Percentiles rank a stretch among this genome's conserved stretches.
phyloP scores from a whole-genome alignment of 2,329 filamentous ascomycete species.

The Ciborinia camelliae region DNA sequence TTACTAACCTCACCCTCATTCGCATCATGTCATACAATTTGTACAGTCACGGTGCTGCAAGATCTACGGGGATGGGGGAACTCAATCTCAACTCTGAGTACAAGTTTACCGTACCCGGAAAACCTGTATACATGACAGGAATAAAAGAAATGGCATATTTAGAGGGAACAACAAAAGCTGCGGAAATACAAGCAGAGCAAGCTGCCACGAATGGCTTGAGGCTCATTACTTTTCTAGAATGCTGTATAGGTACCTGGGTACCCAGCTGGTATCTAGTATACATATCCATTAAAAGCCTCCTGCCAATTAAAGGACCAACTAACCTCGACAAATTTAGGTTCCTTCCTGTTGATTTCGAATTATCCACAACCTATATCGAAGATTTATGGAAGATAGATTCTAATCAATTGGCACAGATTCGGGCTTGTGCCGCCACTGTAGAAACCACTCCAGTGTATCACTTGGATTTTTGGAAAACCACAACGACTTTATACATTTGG shows the following conservation, averaged over 20 bases:
- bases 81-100: not conserved
- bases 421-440: slow-evolving; percentile 44
- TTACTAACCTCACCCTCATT: not conserved
- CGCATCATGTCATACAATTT: not conserved
- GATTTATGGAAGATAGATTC: slow-evolving; percentile 40
- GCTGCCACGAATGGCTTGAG: slow-evolving; percentile 52
- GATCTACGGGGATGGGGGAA: not conserved
- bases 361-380: slow-evolving; percentile 2
- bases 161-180: slow-evolving; percentile 33
- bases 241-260: slow-evolving; percentile 39
- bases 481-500: slow-evolving; percentile 44
- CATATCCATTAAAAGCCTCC: not conserved
- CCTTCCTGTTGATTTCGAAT: not conserved
- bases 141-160: not conserved
- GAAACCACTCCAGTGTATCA: slow-evolving; percentile 46
- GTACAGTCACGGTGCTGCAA: not conserved
- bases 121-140: not conserved
- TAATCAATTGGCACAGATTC: slow-evolving; percentile 44
- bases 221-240: slow-evolving; percentile 52
- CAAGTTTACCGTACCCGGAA: not conserved
- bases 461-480: slow-evolving; percentile 47
- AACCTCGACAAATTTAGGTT: not conserved
- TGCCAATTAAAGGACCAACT: not conserved
- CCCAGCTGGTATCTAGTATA: slow-evolving; percentile 9
- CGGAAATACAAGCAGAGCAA: slow-evolving; percentile 51